Evolutionary conservation across 2,329 filamentous ascomycete species (phyloP), one percentile per base, ranked within the genome.

Genomic region (Beauveria bassiana): DNA sequence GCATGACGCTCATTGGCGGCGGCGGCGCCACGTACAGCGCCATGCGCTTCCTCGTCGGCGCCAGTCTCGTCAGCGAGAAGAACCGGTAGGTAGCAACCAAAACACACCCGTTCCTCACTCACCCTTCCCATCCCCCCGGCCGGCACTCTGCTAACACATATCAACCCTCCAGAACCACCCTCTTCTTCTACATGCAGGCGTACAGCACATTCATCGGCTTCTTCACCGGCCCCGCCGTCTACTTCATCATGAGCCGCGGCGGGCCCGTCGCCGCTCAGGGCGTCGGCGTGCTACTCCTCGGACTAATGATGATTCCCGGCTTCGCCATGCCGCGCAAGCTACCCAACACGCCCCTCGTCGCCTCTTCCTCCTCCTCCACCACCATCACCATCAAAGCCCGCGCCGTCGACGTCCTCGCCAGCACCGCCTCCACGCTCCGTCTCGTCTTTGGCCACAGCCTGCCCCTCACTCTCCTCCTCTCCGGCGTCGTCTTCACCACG

Each of bases 101-200:
- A 2, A 31, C 28, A 31, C 20, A 28, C 26, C 26, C 26, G 26
- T 28, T 2, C 28, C 18, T 14, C 16, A 22, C 28, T 2, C 5
- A 18, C 9, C 7, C 18, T 8, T 28, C 26, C 8, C 8, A 28
- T 18, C 14, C 10, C 16, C 20, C 20, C 20, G n/a, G n/a, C n/a
- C n/a, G 20, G 6, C 6, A 50, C 31, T 10, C n/a, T 20, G 2
- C 42, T 47, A 22, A 52, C 20, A 26, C 38, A 18, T 3, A 2
- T 22, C 20, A 22, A 22, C 20, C 8, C n/a, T 2, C 5, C 34
- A 61, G 61, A 31, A 40, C 61, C 8, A 62, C 61, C 3, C 28
- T 62, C 14, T 65, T 63, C 31, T 50, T 63, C 12, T 63, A 63
- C 50, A 34, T 60, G 10, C 45, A 46, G 6, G 61, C 61, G 4